Evolutionary conservation across 805 yeast genomes (phyloP), one percentile per base, ranked within the genome.

Genomic region (Millerozyma acaciae): DNA sequence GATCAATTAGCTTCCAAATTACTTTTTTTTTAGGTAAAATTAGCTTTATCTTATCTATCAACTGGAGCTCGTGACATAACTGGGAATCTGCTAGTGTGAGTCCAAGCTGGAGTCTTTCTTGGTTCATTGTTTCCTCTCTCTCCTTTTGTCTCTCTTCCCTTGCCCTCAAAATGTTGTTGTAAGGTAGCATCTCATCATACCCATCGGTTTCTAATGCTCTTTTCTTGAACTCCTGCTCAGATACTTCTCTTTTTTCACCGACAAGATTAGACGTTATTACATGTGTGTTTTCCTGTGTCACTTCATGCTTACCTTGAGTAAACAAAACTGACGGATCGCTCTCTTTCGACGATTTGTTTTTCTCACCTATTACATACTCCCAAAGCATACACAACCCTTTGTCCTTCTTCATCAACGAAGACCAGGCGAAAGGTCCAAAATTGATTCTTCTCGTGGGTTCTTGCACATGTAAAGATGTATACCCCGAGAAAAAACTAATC

Each of bases 391-490:
- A 44, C 23, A 63, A 47, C 12, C 60, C 65, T 4, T 35, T 37
- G 33, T 65, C 71, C 32, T 57, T 47, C 31, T 48, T 49, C 64
- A 63, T 57, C 4, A 62, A 32, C 8, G 68, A 54, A 1, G 60
- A 46, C 65, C 68, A 62, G 2, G 65, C 50, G 25, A 62, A 57
- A 1, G 70, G 70, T 4, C 70, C 71, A 39, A 50, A 58, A 22
- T 54, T 51, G 4, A 60, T 47, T 28, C 65, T 46, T n/a, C 61
- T 42, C 18, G 47, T 35, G 4, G 49, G 50, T 15, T 53, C 62
- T 28, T 52, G 57, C 6, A 54, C 44, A 34, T 56, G 57, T 2
- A 61, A 36, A 0, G 68, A 47, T 19, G 60, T 44, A 34, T 60
- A 65, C 8, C 54, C 53, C 23, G 55, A 57, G 40, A 51, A 66